Base-by-base conservation (phyloP, 352 stramenopile genomes). In the Phytophthora pluvialis region DNA sequence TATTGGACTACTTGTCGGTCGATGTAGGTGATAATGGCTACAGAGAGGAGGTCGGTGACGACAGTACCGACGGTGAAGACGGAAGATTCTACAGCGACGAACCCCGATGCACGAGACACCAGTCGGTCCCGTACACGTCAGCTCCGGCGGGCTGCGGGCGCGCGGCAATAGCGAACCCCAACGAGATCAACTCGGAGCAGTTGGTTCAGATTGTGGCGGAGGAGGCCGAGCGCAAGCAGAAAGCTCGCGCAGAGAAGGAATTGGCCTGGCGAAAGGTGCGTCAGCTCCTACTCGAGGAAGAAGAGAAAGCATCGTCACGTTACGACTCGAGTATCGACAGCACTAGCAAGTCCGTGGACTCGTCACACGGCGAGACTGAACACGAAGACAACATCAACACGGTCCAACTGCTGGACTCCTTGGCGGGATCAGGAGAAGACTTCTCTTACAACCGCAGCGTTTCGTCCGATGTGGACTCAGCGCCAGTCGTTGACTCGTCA, bases 1-100 rank as follows among this genome's bases (percentile, higher is more conserved):
- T 89, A 13, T 75, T 89, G 5, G 80, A 88, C 63, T 90, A 90
- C 31, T 57, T 90, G 4, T 79, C 77, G 11, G 78, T 65, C 16
- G 80, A 89, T 44, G 61, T 75, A 11, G 46, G n/a, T 16, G 73
- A 72, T 16, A 78, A 90, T 45, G 67, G 70, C 15, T 89, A 89
- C 47, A 50, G 11, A 10, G 75, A 88, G 3, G 75, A 89, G 7
- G 60, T 67, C 38, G 57, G 50, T 18, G 51, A 40, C 11, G 63
- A 65, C 4, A 46, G 70, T 28, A 58, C 45, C 4, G 35, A 53
- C 12, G 49, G 67, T 35, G 66, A 77, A 29, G 29, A 64, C 12
- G 52, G 66, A 6, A 49, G 18, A 6, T 45, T 56, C 3, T 44
- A 71, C 7, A 55, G 18, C 18, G 32, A 60, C 18, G 38, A 48